Conservation (phyloP, 169 alveolate species). For the Plasmodium berghei region DNA sequence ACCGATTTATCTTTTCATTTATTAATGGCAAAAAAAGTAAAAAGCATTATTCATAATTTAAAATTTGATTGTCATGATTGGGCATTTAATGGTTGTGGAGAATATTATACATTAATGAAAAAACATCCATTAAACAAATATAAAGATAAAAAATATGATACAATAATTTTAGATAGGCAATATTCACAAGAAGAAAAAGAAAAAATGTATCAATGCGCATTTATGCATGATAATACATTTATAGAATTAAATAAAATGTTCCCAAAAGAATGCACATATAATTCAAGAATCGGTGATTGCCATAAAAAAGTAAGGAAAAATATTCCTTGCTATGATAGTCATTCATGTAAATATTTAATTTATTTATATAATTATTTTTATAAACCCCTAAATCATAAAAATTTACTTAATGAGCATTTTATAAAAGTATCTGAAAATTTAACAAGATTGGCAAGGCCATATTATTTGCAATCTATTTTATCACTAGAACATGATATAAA, state of each 20-base stretch:
- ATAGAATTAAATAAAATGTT: conserved; percentile 71
- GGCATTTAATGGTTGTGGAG: conserved; percentile 73
- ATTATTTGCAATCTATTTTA: conserved; percentile 59
- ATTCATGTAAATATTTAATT: conserved; percentile 52
- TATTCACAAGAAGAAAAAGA: conserved; percentile 59
- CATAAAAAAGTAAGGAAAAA: conserved; percentile 69
- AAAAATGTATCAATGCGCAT: conserved; percentile 58
- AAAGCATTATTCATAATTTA: conserved; percentile 68
- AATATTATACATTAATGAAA: conserved; percentile 78
- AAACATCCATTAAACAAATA: conserved; percentile 15
- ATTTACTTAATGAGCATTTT: conserved; percentile 78
- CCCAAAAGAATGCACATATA: conserved; percentile 79
- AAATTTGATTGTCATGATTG: conserved; percentile 78
- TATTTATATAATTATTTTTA: conserved; percentile 76
- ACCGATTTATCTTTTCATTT: conserved; percentile 32
- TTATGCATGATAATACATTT: conserved; percentile 73
- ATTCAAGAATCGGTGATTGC: conserved; percentile 79
- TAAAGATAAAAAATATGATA: conserved; percentile 7
- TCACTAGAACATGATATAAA: conserved; percentile 73
- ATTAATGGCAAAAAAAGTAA: conserved; percentile 68
- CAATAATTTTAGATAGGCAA: conserved; percentile 38
- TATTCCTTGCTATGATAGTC: conserved; percentile 49
- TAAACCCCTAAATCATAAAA: conserved; percentile 77
- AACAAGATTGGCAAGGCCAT: conserved; percentile 71
- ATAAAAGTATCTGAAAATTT: conserved; percentile 79